Conservation (phyloP, 1,139 yeast species). For the Lizanozyma gosingica region DNA sequence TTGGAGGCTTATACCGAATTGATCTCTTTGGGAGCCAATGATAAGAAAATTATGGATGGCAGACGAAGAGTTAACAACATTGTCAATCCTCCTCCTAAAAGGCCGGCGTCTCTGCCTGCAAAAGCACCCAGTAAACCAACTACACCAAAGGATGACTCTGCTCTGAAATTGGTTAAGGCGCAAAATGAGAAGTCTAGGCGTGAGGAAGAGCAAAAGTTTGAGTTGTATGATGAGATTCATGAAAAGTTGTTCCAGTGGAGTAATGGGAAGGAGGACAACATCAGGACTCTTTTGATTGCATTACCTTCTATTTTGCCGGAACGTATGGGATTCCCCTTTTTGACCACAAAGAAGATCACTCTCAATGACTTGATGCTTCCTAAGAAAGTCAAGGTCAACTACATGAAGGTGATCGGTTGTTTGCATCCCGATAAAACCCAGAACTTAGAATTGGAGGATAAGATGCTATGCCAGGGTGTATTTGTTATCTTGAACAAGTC, state of each 20-base stretch:
- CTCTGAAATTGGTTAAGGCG: slow-evolving; percentile 37
- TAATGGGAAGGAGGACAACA: slow-evolving; percentile 64
- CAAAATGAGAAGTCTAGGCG: slow-evolving; percentile 40
- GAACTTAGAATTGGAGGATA: slow-evolving; percentile 50
- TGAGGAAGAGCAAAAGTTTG: slow-evolving; percentile 47
- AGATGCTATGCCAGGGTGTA: slow-evolving; percentile 80
- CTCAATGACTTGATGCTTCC: slow-evolving; percentile 77
- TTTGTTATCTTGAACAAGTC: slow-evolving; percentile 79
- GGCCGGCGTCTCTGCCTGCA: slow-evolving; percentile 11
- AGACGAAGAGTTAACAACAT: slow-evolving; percentile 68
- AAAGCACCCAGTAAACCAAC: slow-evolving; percentile 9
- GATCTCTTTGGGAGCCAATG: slow-evolving; percentile 59
- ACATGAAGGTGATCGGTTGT: slow-evolving; percentile 87
- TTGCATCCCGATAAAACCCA: slow-evolving; percentile 91
- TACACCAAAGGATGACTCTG: slow-evolving; percentile 19
- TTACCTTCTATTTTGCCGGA: slow-evolving; percentile 52
- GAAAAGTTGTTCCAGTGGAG: slow-evolving; percentile 55
- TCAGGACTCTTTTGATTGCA: slow-evolving; percentile 64
- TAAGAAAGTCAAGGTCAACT: slow-evolving; percentile 79
- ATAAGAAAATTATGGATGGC: slow-evolving; percentile 66
- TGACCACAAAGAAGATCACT: slow-evolving; percentile 22
- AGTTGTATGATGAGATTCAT: slow-evolving; percentile 54
- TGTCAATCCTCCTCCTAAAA: slow-evolving; percentile 36
- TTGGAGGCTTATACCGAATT: slow-evolving; percentile 51
- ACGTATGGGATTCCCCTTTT: slow-evolving; percentile 53